phyloP scores from a whole-genome alignment of 768 basidiomycete species.

The Piloderma croceum region DNA sequence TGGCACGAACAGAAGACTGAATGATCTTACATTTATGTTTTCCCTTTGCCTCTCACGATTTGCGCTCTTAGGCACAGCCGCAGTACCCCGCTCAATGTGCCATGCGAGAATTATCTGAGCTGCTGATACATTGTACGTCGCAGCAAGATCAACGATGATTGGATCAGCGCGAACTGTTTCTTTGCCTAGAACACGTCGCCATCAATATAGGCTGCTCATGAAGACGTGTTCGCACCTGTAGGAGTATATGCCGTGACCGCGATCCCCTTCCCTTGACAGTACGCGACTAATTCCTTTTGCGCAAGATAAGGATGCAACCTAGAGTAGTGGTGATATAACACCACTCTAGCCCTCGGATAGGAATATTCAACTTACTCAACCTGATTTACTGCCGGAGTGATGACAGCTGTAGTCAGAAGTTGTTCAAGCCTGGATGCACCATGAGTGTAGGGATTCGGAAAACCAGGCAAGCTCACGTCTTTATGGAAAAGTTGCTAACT shows the following conservation, averaged over 20 bases:
- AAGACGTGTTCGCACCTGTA: slow-evolving; percentile 16
- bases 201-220: slow-evolving; percentile 3
- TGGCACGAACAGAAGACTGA: background rate
- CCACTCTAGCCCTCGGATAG: too few species aligned
- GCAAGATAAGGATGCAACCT: slow-evolving; percentile 29
- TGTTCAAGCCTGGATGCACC: slow-evolving; percentile 11
- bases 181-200: slow-evolving; percentile 20
- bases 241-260: slow-evolving; percentile 29
- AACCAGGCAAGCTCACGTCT: slow-evolving; percentile 16
- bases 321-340: slow-evolving; percentile 10
- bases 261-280: slow-evolving; percentile 26
- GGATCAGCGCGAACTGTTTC: slow-evolving; percentile 24
- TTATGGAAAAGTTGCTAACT: slow-evolving; percentile 31
- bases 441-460: background rate
- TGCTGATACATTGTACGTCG: slow-evolving; percentile 23
- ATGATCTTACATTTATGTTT: slow-evolving; percentile 21
- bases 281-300: slow-evolving; percentile 24
- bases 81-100: slow-evolving; percentile 24
- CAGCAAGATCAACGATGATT: slow-evolving; percentile 22
- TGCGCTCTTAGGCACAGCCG: slow-evolving; percentile 26
- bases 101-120: slow-evolving; percentile 29
- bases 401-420: slow-evolving; percentile 18
- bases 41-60: slow-evolving; percentile 18
- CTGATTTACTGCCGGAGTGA: slow-evolving; percentile 31
- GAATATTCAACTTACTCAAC: slow-evolving; percentile 22